phyloP scores from a whole-genome alignment of 345 rosid genomes.

The Microcos paniculata region DNA sequence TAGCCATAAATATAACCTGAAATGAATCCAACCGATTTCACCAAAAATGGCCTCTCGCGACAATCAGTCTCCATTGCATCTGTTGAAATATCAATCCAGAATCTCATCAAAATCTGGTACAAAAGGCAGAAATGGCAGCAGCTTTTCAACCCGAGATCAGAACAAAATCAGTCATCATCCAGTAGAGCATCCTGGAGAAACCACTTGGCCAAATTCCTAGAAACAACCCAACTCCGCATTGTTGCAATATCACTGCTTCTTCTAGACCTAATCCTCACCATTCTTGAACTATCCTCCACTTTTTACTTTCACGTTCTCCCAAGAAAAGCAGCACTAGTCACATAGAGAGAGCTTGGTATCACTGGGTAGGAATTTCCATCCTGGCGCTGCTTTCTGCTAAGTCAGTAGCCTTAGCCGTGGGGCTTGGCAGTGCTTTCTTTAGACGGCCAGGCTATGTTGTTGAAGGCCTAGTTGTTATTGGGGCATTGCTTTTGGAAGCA shows the following conservation, averaged over 20 bases:
- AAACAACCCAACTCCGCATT: conserved; percentile 39
- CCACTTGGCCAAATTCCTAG: conserved; percentile 36
- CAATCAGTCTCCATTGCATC: conserved; percentile 35
- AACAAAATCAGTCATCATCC: not conserved
- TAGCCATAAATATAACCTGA: not conserved
- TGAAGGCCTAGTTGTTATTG: conserved; percentile 47
- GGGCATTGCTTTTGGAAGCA: conserved; percentile 56
- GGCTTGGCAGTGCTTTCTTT: conserved; percentile 43
- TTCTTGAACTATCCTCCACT: conserved; percentile 61
- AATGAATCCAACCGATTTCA: not conserved
- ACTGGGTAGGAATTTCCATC: conserved; percentile 58
- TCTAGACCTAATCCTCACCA: conserved; percentile 48
- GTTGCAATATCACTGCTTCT: conserved; percentile 49
- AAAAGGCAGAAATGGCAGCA: conserved; percentile 54
- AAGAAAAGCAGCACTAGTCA: not conserved
- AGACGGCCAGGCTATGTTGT: conserved; percentile 48
- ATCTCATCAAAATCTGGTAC: conserved; percentile 44
- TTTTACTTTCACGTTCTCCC: conserved; percentile 35
- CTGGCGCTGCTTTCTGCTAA: conserved; percentile 49
- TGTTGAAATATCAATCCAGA: conserved; percentile 41
- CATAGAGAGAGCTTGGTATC: conserved; percentile 45
- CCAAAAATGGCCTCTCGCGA: not conserved
- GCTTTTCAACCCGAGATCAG: conserved; percentile 22
- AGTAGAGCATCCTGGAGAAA: conserved; percentile 47
- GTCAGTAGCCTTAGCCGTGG: conserved; percentile 38